Evolutionary conservation across 345 rosid genomes (phyloP).

Genomic region (Ceriops decandra): DNA sequence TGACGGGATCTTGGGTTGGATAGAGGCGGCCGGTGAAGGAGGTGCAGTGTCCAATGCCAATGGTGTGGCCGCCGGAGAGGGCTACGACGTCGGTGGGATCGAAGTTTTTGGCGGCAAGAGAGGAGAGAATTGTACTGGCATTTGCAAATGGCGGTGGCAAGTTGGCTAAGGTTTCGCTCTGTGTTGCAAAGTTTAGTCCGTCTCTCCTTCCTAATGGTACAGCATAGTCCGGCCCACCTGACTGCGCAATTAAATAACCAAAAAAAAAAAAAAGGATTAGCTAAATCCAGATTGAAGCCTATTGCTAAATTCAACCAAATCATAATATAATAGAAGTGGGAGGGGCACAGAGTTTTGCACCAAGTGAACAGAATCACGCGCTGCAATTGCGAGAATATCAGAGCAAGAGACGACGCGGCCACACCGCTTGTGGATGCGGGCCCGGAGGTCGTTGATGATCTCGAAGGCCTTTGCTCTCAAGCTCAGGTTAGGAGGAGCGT

Average conservation of each 20-base stretch:
- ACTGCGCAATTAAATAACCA: slow-evolving; percentile 29
- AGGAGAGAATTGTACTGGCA: slow-evolving; percentile 37
- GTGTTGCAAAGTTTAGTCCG: slow-evolving; percentile 49
- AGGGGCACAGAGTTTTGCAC: not conserved
- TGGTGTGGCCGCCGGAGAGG: slow-evolving; percentile 91
- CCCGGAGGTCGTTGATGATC: slow-evolving; percentile 12
- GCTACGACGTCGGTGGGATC: slow-evolving; percentile 71
- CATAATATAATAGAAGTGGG: not conserved
- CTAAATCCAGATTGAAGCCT: too few relatives aligned
- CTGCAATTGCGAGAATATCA: slow-evolving; percentile 8
- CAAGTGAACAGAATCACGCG: slow-evolving; percentile 13
- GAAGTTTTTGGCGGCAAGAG: slow-evolving; percentile 44
- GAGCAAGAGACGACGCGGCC: slow-evolving; percentile 19
- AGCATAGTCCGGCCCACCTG: slow-evolving; percentile 73
- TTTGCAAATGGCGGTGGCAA: slow-evolving; percentile 50
- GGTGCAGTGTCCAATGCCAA: slow-evolving; percentile 61
- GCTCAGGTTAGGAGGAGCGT: slow-evolving; percentile 10
- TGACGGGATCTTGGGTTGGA: slow-evolving; percentile 69
- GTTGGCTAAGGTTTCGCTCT: slow-evolving; percentile 44
- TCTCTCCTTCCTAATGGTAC: slow-evolving; percentile 78
- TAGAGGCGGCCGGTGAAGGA: slow-evolving; percentile 59
- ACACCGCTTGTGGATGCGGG: slow-evolving; percentile 8
- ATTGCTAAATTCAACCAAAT: too few relatives aligned
- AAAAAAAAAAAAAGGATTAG: not conserved
- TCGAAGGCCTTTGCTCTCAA: slow-evolving; percentile 4